A percentile compares a stretch with the other conserved stretches of the same genome.
Evolutionary conservation across 352 stramenopile species (phyloP).

Genomic region (Discostella stelligera): DNA sequence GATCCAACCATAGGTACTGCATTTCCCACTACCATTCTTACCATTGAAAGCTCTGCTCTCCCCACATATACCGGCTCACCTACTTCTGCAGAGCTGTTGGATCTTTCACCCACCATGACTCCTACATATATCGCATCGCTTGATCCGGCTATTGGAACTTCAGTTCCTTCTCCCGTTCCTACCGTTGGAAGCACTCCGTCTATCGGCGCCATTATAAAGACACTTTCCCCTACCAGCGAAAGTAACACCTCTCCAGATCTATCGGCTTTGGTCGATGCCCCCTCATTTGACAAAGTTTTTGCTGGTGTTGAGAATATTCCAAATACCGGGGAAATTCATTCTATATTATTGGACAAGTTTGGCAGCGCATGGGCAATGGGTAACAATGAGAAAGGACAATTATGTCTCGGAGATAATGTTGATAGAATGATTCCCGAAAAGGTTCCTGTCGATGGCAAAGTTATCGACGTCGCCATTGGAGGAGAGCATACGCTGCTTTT

Average conservation of each 20-base stretch:
- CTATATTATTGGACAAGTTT: constrained; percentile 24
- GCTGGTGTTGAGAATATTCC: constrained; percentile 30
- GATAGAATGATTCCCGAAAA: constrained; percentile 44
- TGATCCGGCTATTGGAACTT: not conserved
- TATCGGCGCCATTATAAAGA: not conserved
- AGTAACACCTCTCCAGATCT: not conserved
- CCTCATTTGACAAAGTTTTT: constrained; percentile 29
- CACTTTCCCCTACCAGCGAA: not conserved
- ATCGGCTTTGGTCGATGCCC: constrained; percentile 19
- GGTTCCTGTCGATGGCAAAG: constrained; percentile 29
- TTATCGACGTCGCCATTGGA: constrained; percentile 45
- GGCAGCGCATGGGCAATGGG: constrained; percentile 33
- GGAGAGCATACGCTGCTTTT: constrained; percentile 44
- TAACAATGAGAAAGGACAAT: constrained; percentile 39
- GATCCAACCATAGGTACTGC: not conserved
- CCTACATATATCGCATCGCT: not conserved
- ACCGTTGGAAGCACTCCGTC: not conserved
- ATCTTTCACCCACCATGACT: not conserved
- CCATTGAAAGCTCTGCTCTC: too few species aligned
- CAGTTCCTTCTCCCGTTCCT: not conserved
- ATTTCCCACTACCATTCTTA: not conserved
- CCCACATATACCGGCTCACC: not conserved
- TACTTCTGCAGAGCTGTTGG: not conserved
- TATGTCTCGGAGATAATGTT: constrained; percentile 41
- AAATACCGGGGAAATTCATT: constrained; percentile 31